Percentiles rank a stretch among this genome's conserved stretches.
phyloP scores from a whole-genome alignment of 768 basidiomycete genomes.

The Saitozyma sp. region DNA sequence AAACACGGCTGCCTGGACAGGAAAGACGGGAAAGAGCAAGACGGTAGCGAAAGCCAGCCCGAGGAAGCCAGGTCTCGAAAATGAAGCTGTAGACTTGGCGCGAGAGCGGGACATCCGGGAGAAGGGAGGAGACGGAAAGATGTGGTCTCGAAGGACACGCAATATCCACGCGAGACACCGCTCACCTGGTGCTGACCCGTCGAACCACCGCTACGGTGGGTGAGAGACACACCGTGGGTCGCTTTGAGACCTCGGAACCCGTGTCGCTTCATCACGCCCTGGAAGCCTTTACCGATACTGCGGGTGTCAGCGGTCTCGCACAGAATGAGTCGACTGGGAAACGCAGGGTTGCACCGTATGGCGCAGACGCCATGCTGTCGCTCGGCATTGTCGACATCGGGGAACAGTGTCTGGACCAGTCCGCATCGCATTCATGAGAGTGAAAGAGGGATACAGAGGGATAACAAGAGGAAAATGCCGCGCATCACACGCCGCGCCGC shows the following conservation, averaged over 20 bases:
- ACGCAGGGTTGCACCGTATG: neutral
- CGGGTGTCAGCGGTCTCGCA: conserved; percentile 1
- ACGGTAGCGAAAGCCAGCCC: too few species aligned
- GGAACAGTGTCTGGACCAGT: too few species aligned
- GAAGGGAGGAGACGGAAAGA: neutral
- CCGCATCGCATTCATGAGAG: too few species aligned
- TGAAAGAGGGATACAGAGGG: neutral
- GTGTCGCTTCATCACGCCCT: conserved; percentile 95
- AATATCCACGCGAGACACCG: neutral
- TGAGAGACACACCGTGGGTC: conserved; percentile 92
- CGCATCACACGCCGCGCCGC: too few species aligned
- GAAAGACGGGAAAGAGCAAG: too few species aligned
- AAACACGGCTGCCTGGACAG: too few species aligned
- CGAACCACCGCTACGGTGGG: conserved; percentile 88
- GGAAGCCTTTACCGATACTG: conserved; percentile 96
- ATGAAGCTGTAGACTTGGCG: too few species aligned
- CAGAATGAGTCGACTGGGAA: neutral
- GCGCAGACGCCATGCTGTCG: neutral
- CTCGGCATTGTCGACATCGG: too few species aligned
- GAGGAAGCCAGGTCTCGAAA: too few species aligned
- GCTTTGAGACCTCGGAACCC: conserved; percentile 86
- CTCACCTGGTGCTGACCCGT: conserved; percentile 91
- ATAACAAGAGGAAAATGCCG: neutral
- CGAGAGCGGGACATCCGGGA: too few species aligned
- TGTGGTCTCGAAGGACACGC: neutral